Evolutionary conservation across 1,139 yeast genomes (phyloP), one percentile per base, ranked within the genome.

Genomic region (Entelexis sorbosivorans): DNA sequence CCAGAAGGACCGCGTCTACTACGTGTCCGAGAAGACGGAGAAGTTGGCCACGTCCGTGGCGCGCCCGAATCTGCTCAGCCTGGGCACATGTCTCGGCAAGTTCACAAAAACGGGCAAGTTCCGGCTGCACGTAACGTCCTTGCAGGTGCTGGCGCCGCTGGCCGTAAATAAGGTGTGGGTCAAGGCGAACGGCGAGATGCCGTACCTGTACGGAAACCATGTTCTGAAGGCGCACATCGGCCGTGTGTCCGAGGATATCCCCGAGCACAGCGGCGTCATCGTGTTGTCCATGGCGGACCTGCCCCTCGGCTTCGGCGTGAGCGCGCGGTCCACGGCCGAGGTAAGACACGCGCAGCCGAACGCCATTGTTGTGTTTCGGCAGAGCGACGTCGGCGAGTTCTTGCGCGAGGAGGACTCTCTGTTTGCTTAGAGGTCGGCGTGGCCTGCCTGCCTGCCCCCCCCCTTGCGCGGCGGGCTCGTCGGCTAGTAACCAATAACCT

Each of bases 41-140:
- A 82, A 82, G 60, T 77, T 79, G 58, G 97, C 98, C 45, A 88
- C 96, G 0, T 79, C 93, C 34, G 86, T 89, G 7, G 83, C 96
- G 31, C 79, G 98, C 70, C 79, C 79, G 45, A 85, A 86, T 63
- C 75, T 91, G 60, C 88, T 91, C 93, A 85, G 96, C 1, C 70
- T 93, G 38, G 98, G 98, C 32, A 78, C 82, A 4, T 91, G 98
- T 69, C 74, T 91, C 56, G 98, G 99, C 26, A 91, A 91, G 67
- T 91, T 93, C 73, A 91, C 99, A 50, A 91, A 93, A 74, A 85
- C 96, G 8, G 96, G 97, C 32, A 93, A 91, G 69, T 91, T 91
- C 73, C 79, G 95, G 68, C 73, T 91, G 59, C 99, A 91, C 67
- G 82, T 93, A 56, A 91, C 98, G n/a, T 75, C 96, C 5, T 76